Conservation (phyloP, 805 yeast genomes). For the Wickerhamiella dianesei region DNA sequence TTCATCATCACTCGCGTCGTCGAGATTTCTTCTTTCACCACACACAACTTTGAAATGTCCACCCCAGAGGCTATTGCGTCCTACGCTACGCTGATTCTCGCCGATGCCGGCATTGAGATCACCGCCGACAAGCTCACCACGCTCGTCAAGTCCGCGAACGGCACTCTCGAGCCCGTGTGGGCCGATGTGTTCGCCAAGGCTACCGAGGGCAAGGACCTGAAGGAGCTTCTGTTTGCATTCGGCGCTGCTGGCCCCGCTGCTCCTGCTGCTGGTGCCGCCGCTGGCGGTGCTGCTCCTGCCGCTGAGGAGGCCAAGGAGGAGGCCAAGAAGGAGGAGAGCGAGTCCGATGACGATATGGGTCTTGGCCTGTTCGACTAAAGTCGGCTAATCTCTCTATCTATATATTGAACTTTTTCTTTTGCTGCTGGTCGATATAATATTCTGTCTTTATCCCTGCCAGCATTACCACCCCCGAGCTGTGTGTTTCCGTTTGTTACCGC, state of each 20-base stretch:
- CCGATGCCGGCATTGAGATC: slow-evolving; percentile 83
- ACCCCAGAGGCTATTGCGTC: slow-evolving; percentile 72
- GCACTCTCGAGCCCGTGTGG: slow-evolving; percentile 55
- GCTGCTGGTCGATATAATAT: not conserved
- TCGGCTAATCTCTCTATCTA: slow-evolving; percentile 1
- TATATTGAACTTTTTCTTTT: slow-evolving; percentile 6
- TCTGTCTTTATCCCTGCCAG: not conserved
- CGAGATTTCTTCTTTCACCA: not conserved
- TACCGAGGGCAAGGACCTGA: slow-evolving; percentile 69
- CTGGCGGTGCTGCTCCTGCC: slow-evolving; percentile 44
- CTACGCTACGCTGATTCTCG: slow-evolving; percentile 88
- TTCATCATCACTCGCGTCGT: not conserved
- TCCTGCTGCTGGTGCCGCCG: slow-evolving; percentile 90
- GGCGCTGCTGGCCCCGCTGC: slow-evolving; percentile 78
- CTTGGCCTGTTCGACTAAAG: slow-evolving; percentile 95
- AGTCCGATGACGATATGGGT: slow-evolving; percentile 70
- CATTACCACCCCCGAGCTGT: no score
- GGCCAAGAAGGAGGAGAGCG: slow-evolving; percentile 47
- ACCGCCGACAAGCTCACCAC: slow-evolving; percentile 64
- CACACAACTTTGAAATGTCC: slow-evolving; percentile 43
- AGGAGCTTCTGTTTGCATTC: slow-evolving; percentile 53
- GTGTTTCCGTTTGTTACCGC: no score
- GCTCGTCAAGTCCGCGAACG: slow-evolving; percentile 52
- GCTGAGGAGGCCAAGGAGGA: slow-evolving; percentile 64
- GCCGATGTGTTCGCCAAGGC: slow-evolving; percentile 77